Conservation (phyloP, 164 flowering plant genomes). For the Liriodendron chinense region DNA sequence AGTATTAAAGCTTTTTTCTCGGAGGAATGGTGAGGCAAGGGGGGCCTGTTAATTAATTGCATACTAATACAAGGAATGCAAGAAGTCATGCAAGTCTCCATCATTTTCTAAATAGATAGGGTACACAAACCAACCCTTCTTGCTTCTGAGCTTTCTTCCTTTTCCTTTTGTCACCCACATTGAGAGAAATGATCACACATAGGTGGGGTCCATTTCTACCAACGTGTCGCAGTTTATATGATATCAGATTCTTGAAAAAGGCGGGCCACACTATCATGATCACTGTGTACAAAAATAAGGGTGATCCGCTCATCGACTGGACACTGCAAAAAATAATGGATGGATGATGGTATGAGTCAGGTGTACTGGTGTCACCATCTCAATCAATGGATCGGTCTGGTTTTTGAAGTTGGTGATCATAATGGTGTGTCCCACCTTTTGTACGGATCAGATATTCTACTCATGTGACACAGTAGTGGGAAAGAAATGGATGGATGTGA, state of each 20-base stretch:
- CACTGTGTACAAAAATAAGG: not conserved
- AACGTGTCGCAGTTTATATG: no score
- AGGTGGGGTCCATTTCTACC: no score
- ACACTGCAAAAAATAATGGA: no score
- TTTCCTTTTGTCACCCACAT: slow-evolving; percentile 6
- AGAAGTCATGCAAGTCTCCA: slow-evolving; percentile 5
- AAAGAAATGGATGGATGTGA: not conserved
- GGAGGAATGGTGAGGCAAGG: not conserved
- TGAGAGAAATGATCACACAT: no score
- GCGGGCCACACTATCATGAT: not conserved
- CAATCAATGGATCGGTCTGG: not conserved
- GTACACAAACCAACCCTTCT: slow-evolving; percentile 5
- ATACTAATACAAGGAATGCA: not conserved
- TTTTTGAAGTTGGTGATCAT: not conserved
- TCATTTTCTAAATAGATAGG: slow-evolving; percentile 4
- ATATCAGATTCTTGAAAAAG: not conserved
- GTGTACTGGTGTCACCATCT: not conserved
- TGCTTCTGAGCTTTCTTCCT: not conserved
- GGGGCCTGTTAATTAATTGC: not conserved
- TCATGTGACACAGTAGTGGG: not conserved
- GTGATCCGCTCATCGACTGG: not conserved
- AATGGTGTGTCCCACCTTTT: not conserved
- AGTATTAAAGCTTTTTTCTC: not conserved
- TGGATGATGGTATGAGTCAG: no score
- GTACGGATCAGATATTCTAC: not conserved